A percentile compares a stretch with the other conserved stretches of the same genome.
These are phyloP conservation scores for Dendrobium catenatum DNA, from an alignment of 106 monocot genomes.

Conservation along the genomic window DNA sequence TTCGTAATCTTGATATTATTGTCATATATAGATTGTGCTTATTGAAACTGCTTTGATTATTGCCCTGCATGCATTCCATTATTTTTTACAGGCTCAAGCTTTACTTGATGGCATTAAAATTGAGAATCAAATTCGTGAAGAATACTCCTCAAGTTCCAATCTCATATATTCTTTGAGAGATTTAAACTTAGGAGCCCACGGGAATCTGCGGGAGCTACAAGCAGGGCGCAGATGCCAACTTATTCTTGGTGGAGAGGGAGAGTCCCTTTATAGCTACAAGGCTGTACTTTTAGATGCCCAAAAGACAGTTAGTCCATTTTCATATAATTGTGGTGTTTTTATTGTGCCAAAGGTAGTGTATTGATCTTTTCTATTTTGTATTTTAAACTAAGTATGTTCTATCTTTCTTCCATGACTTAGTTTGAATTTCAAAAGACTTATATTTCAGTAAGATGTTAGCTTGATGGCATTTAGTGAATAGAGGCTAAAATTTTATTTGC, in stretches of 20 bases:
- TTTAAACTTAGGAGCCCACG: slow-evolving; percentile 62
- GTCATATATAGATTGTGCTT: neutral
- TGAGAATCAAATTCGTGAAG: slow-evolving; percentile 65
- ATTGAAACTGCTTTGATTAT: neutral
- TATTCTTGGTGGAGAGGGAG: slow-evolving; percentile 67
- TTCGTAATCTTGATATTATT: neutral
- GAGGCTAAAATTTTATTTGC: neutral
- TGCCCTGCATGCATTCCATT: neutral
- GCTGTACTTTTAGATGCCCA: slow-evolving; percentile 70
- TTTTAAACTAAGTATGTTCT: neutral
- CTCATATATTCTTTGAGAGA: slow-evolving; percentile 59
- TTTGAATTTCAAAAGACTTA: neutral
- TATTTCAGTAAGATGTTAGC: neutral
- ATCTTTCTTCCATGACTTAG: neutral
- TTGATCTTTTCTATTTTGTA: neutral
- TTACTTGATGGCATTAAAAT: slow-evolving; percentile 46
- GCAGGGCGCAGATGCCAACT: slow-evolving; percentile 61
- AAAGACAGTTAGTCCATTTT: slow-evolving; percentile 37
- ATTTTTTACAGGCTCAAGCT: slow-evolving; percentile 35
- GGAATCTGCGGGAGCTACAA: slow-evolving; percentile 48
- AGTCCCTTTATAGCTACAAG: slow-evolving; percentile 57
- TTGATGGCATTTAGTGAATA: neutral
- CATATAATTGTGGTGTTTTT: slow-evolving; percentile 76
- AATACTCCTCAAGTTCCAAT: slow-evolving; percentile 39
- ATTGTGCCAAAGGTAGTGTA: slow-evolving; percentile 77